A percentile compares a stretch with the other conserved stretches of the same genome.
Evolutionary conservation across 768 basidiomycete genomes (phyloP).

Genomic region (Clitopilus passeckerianus): DNA sequence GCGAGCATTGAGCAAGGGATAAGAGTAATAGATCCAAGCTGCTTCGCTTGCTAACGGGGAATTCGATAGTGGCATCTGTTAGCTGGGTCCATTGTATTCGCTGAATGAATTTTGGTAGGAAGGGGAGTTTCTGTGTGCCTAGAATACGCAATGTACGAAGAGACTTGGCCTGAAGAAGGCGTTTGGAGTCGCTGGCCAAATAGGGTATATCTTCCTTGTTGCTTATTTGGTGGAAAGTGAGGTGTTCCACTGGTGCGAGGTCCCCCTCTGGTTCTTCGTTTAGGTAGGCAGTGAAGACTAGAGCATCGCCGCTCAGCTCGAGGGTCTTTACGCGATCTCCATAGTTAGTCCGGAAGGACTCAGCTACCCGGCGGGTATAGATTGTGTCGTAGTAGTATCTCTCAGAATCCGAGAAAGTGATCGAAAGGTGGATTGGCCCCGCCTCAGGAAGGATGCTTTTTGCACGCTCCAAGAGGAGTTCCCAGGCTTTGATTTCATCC

Average conservation of each 20-base stretch:
- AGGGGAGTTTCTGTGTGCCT: background rate
- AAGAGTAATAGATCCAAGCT: background rate
- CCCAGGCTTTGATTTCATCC: background rate
- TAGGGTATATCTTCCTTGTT: background rate
- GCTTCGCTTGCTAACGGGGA: background rate
- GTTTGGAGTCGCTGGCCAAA: background rate
- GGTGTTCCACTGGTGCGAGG: too few relatives aligned
- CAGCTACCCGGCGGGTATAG: too few relatives aligned
- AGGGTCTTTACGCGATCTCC: too few relatives aligned
- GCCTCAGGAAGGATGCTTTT: background rate
- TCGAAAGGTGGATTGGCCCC: too few relatives aligned
- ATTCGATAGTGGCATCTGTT: background rate
- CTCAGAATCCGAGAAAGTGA: too few relatives aligned
- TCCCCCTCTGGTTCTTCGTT: too few relatives aligned
- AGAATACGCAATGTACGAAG: background rate
- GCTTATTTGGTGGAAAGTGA: too few relatives aligned
- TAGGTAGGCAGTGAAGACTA: too few relatives aligned
- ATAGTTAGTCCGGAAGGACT: too few relatives aligned
- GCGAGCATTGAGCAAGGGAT: too few relatives aligned
- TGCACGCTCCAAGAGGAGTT: background rate
- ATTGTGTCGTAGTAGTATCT: too few relatives aligned
- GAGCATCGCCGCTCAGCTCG: too few relatives aligned
- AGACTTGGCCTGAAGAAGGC: background rate
- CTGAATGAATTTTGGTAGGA: background rate
- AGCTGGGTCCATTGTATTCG: background rate